Evolutionary conservation across 768 basidiomycete genomes (phyloP), one percentile per base, ranked within the genome.

Genomic region (Sporobolomyces roseus): DNA sequence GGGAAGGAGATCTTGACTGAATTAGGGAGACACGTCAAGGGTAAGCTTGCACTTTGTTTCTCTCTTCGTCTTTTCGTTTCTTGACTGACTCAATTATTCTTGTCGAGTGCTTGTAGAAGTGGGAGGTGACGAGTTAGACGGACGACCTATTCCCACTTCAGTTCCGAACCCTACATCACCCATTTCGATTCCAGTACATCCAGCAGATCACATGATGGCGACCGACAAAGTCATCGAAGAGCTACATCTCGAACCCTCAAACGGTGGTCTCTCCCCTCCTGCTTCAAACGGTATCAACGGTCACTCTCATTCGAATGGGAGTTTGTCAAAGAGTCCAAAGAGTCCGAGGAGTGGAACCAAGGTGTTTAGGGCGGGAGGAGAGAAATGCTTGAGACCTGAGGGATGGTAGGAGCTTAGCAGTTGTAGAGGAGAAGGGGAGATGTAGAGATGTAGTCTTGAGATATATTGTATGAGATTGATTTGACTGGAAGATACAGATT

Each of bases 1-100:
- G 94, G 89, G 25, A 84, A 82, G 74, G 83, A 82, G 67, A 89
- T 99, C 72, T 77, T 99, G 77, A 86, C 90, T 45, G 89, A 90
- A 63, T 89, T 99, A 73, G 88, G 84, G n/a, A 58, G 51, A 63
- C 72, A 74, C n/a, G 73, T 74, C 55, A 68, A 71, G 56, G 70
- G 61, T 63, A 49, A 17, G 38, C 50, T 10, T 30, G 9, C 38
- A 13, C 6, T 21, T 46, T 9, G 25, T 10, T 27, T 46, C 30
- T 2, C 51, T 21, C 32, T 17, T 41, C 38, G 9, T 50, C 45
- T 38, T 35, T 46, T 30, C 9, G 5, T 21, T 19, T 4, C 5
- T n/a, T n/a, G n/a, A n/a, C n/a, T n/a, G n/a, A n/a, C n/a, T n/a
- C n/a, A n/a, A n/a, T n/a, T n/a, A n/a, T 25, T 25, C 9, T 12